Conservation (phyloP, 495 filamentous ascomycete genomes). For the Tetracladium marchalianum region DNA sequence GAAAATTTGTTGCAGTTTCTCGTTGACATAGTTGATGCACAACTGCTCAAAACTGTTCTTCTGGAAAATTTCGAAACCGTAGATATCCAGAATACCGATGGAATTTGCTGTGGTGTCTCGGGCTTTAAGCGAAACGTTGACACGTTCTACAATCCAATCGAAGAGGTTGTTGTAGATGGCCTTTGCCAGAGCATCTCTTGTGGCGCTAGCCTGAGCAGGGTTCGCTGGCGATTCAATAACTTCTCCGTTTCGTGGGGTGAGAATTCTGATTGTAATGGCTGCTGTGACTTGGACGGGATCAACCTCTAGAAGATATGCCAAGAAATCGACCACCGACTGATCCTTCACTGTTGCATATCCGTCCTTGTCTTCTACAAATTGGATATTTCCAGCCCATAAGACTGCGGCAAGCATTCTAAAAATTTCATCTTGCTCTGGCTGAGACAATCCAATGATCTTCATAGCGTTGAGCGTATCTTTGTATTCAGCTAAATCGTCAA, state of each 20-base stretch:
- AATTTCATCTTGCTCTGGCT: constrained; percentile 88
- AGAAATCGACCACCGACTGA: constrained; percentile 83
- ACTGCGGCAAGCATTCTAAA: constrained; percentile 94
- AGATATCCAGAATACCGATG: constrained; percentile 98
- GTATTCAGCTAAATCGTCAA: constrained; percentile 88
- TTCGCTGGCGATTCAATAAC: constrained; percentile 92
- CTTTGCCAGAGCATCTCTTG: constrained; percentile 86
- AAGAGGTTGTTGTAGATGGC: constrained; percentile 97
- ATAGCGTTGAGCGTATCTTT: constrained; percentile 89
- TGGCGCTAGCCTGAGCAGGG: constrained; percentile 79
- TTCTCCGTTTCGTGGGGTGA: constrained; percentile 79
- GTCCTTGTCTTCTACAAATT: constrained; percentile 76
- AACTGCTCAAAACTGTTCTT: constrained; percentile 99
- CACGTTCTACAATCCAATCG: constrained; percentile 94
- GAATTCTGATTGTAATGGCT: constrained; percentile 78
- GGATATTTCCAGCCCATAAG: constrained; percentile 90
- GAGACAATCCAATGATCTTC: constrained; percentile 81
- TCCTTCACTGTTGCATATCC: constrained; percentile 82
- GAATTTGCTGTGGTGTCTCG: constrained; percentile 65
- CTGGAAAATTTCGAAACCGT: constrained; percentile 99
- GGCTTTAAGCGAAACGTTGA: constrained; percentile 82
- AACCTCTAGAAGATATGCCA: constrained; percentile 89
- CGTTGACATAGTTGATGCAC: constrained; percentile 99
- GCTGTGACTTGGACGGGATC: constrained; percentile 71
- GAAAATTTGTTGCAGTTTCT: constrained; percentile 99